Evolutionary conservation across 2,329 filamentous ascomycete species (phyloP), one percentile per base, ranked within the genome.

Genomic region (Acrocalymma vagum): DNA sequence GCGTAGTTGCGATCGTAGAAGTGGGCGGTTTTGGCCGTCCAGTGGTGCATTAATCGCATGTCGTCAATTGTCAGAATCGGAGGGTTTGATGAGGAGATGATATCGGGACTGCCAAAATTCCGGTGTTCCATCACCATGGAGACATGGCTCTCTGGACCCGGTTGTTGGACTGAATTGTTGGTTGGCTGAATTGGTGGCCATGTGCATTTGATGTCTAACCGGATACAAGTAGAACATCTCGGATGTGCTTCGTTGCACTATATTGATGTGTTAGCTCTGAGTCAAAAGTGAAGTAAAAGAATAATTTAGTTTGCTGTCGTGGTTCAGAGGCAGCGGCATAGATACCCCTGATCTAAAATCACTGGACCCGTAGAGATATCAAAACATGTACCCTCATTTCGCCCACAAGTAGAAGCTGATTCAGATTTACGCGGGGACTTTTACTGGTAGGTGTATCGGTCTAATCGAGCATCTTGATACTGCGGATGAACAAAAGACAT

Each of bases 11-110:
- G n/a, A n/a, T n/a, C n/a, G n/a, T n/a, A n/a, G n/a, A n/a, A n/a
- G 14, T 27, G 6, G 10, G 15, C 13, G 7, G 34, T 38, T 13
- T 36, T 42, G 2, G 45, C 43, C 3, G 21, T 33, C 35, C 42
- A 52, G 37, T 52, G 37, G 25, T 49, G 48, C 6, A 52, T 29
- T 7, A 52, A 27, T 16, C 35, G 20, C 38, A 47, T 28, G 15
- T 47, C 43, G 21, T 48, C 36, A 4, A 54, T 28, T 11, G 9
- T 13, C 16, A 10, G 35, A 30, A 5, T 35, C 29, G 18, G 23
- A 29, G 27, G 15, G 13, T 5, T 11, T 26, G 28, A 9, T 8
- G n/a, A 25, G 15, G 36, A 31, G 10, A 13, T 6, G 9, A 21
- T 11, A 15, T 38, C 36, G 6, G 36, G 27, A 15, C 6, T 38